Percentiles rank a stretch among this genome's conserved stretches.
Conservation (phyloP, 805 yeast genomes). For the Kodamaea laetipori region DNA sequence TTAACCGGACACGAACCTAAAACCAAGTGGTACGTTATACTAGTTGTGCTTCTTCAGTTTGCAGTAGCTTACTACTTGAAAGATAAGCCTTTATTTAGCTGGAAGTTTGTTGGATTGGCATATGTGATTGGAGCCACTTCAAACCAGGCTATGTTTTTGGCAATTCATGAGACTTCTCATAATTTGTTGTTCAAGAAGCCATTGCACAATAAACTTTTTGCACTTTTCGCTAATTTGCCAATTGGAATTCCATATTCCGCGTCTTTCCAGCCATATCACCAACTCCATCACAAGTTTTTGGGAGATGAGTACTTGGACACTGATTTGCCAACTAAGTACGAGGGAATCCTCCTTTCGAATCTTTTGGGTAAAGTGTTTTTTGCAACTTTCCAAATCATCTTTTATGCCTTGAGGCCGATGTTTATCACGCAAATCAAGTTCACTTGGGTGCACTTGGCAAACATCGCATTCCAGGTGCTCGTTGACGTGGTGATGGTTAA, state of each 20-base stretch:
- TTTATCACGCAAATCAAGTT: constrained; percentile 74
- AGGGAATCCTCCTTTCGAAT: constrained; percentile 71
- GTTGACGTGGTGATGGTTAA: constrained; percentile 61
- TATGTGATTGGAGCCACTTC: constrained; percentile 85
- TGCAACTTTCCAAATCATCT: constrained; percentile 85
- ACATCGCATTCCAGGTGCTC: constrained; percentile 58
- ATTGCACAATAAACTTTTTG: constrained; percentile 70
- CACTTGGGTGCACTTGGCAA: constrained; percentile 73
- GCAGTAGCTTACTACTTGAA: constrained; percentile 62
- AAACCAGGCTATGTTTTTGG: constrained; percentile 79
- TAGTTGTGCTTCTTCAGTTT: constrained; percentile 71
- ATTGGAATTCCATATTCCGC: constrained; percentile 91
- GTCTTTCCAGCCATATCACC: constrained; percentile 86
- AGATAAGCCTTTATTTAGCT: constrained; percentile 52
- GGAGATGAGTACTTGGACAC: constrained; percentile 86
- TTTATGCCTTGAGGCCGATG: constrained; percentile 90
- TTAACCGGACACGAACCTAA: constrained; percentile 84
- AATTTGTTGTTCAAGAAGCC: constrained; percentile 83
- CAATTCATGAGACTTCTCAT: constrained; percentile 87
- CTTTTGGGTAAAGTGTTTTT: constrained; percentile 87
- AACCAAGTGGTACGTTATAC: constrained; percentile 72
- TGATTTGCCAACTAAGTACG: constrained; percentile 80
- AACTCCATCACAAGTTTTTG: constrained; percentile 84
- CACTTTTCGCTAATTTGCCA: constrained; percentile 78
- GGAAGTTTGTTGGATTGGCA: constrained; percentile 61